Base-by-base conservation (phyloP, 352 stramenopile species). In the Pythium brachiatum region DNA sequence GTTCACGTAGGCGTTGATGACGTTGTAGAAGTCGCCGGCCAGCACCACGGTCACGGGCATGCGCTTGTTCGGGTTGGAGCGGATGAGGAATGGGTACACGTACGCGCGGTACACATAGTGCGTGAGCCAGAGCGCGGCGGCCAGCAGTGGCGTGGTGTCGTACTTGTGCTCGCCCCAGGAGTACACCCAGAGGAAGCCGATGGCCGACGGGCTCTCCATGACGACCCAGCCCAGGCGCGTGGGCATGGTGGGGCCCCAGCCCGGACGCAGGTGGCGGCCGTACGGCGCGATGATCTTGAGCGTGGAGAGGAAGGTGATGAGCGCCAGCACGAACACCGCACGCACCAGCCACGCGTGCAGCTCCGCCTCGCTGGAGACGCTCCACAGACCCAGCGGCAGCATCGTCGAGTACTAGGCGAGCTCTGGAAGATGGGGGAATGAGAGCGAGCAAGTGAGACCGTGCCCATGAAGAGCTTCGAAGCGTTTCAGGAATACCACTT, bases 1-100 rank as follows among this genome's bases (percentile, higher is more conserved):
- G 63, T 92, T 92, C 46, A 90, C 66, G 60, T 86, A 87, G 18
- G 80, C 76, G 57, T 92, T 92, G 52, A 92, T 76, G 23, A 81
- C 16, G 58, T 92, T 92, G 70, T 86, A 92, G 38, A 75, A 73
- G 57, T 81, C 75, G 5, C 75, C 82, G 0, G 60, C 57, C 21
- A 88, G 70, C 64, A 84, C 66, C 21, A 92, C 69, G 6, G 68
- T 78, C 47, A 90, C 41, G 13, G 82, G 82, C 78, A 92, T 90
- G 41, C 62, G 69, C 57, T 90, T 89, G 54, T 73, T 53, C 34
- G 55, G 73, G 66, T 64, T 75, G 44, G 66, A 57, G 20, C 74
- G 75, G 61, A 92, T 89, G 44, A 88, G 70, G 70, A 89, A 87
- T 47, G 82, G 82, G 58, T 89, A 92, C 23, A 90, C 55, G 61